Evolutionary conservation across 1,139 yeast species (phyloP).

Genomic region (Maudiozyma humilis): DNA sequence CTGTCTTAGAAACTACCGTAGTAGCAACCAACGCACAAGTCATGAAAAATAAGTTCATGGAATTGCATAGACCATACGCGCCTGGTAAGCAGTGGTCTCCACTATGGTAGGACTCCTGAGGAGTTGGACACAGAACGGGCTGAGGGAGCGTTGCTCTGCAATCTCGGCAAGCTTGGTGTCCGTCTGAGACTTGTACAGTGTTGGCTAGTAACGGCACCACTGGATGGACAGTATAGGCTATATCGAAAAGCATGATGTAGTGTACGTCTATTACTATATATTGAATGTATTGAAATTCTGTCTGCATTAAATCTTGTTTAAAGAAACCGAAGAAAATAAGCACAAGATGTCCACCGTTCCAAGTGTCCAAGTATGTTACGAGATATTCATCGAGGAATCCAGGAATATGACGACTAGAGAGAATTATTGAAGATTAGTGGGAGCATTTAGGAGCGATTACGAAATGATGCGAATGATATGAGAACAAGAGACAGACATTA

Average conservation of each 20-base stretch:
- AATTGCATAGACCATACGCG: not conserved
- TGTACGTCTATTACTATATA: no score
- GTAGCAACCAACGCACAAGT: no score
- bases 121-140: not conserved
- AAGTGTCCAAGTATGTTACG: slow-evolving; percentile 59
- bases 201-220: not conserved
- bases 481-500: no score
- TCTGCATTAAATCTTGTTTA: slow-evolving; percentile 1
- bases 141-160: not conserved
- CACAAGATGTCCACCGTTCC: slow-evolving; percentile 46
- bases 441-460: no score
- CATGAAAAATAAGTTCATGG: no score
- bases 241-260: no score
- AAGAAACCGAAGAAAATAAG: slow-evolving; percentile 15
- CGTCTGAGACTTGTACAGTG: not conserved
- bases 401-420: no score
- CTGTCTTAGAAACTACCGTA: no score
- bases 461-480: no score
- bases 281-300: no score
- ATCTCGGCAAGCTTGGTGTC: not conserved
- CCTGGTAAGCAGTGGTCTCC: no score
- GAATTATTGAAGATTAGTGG: not conserved
- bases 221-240: not conserved
- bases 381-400: not conserved
- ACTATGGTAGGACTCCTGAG: no score